phyloP scores from a whole-genome alignment of 2,329 filamentous ascomycete species.

The Xylaria sp. region DNA sequence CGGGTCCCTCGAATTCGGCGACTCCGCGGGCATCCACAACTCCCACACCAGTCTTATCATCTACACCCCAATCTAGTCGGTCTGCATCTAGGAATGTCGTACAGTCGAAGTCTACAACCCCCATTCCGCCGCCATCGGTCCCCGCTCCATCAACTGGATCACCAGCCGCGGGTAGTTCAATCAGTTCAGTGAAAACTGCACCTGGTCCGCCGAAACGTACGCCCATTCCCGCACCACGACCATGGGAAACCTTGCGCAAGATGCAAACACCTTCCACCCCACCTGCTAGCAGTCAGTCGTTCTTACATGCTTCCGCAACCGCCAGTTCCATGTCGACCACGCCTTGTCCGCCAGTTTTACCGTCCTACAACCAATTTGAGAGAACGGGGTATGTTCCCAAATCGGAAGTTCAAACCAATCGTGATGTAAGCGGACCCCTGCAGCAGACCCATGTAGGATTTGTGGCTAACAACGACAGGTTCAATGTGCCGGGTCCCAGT shows the following conservation, averaged over 20 bases:
- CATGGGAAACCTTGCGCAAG: constrained; percentile 31
- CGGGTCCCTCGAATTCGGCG: background rate
- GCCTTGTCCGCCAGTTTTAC: constrained; percentile 5
- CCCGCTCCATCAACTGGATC: constrained; percentile 1
- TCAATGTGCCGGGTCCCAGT: constrained; percentile 22
- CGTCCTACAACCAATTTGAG: constrained; percentile 12
- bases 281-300: constrained; percentile 3
- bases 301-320: constrained; percentile 1
- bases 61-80: constrained; percentile 4
- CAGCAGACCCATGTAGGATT: constrained; percentile 28
- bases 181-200: constrained; percentile 9
- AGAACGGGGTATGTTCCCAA: constrained; percentile 19
- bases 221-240: constrained; percentile 30
- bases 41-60: constrained; percentile 1
- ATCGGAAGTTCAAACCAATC: constrained; percentile 26
- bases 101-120: constrained; percentile 13
- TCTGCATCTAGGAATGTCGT: background rate
- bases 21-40: constrained; percentile 2
- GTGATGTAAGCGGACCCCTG: constrained; percentile 34
- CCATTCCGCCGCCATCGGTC: constrained; percentile 13
- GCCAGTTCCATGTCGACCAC: constrained; percentile 4
- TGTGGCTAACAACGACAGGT: constrained; percentile 33
- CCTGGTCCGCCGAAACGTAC: constrained; percentile 24
- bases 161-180: constrained; percentile 2
- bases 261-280: constrained; percentile 14